These are phyloP conservation scores for Linum tenue DNA, from an alignment of 345 rosid genomes.

Conservation along the genomic window DNA sequence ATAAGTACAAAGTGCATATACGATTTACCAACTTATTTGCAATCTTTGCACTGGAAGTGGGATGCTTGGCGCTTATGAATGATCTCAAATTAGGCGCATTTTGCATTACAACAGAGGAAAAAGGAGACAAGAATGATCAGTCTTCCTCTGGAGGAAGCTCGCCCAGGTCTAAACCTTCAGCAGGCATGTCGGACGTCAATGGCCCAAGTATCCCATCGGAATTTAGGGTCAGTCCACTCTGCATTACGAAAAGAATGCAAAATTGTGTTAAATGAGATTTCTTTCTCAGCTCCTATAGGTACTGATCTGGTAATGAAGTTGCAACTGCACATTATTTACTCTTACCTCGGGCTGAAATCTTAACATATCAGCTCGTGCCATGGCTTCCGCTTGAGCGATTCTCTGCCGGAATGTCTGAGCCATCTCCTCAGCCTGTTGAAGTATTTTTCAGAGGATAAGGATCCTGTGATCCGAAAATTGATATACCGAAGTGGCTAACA, in stretches of 20 bases:
- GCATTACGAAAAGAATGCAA: constrained; percentile 12
- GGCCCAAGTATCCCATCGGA: constrained; percentile 77
- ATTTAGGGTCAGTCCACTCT: constrained; percentile 78
- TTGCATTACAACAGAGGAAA: background rate
- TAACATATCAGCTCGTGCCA: constrained; percentile 99
- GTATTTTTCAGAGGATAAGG: too few species aligned
- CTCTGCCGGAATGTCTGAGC: constrained; percentile 96
- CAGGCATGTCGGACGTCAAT: constrained; percentile 56
- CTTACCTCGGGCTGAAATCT: constrained; percentile 95
- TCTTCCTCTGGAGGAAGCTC: constrained; percentile 35
- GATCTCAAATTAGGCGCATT: too few species aligned
- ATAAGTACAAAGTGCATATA: too few species aligned
- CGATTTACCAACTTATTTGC: too few species aligned
- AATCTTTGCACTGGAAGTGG: too few species aligned
- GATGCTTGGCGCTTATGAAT: too few species aligned
- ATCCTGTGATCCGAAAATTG: too few species aligned
- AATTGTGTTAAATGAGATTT: too few species aligned
- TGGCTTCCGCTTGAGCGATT: constrained; percentile 98
- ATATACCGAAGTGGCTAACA: background rate
- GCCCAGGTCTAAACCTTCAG: constrained; percentile 67
- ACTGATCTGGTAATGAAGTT: too few species aligned
- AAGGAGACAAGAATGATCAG: background rate
- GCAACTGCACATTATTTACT: background rate
- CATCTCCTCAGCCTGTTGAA: constrained; percentile 91
- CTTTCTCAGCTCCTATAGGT: too few species aligned